Evolutionary conservation across 345 rosid genomes (phyloP).

Genomic region (Excoecaria agallocha): DNA sequence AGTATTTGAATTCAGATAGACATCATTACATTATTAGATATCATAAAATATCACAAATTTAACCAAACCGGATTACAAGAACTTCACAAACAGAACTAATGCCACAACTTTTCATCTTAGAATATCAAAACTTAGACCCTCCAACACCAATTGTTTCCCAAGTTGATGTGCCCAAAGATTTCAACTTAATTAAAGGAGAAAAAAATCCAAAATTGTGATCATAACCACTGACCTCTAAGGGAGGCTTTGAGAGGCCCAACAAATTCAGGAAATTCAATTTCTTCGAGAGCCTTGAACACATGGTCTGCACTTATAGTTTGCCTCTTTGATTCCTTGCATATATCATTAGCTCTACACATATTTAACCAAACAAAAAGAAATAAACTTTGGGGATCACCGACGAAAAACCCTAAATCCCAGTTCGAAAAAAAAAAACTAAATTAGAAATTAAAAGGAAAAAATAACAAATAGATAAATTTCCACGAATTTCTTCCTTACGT

Average conservation of each 20-base stretch:
- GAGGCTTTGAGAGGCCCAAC: slow-evolving; percentile 53
- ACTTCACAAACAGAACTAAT: neutral
- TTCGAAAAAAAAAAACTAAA: no score
- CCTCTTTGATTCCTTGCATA: slow-evolving; percentile 67
- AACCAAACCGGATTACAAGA: neutral
- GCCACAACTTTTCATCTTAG: neutral
- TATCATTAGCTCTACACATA: slow-evolving; percentile 56
- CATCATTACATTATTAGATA: neutral
- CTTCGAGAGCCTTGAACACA: slow-evolving; percentile 56
- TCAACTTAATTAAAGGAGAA: neutral
- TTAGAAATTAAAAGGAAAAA: no score
- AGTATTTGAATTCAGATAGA: neutral
- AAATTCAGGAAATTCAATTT: slow-evolving; percentile 60
- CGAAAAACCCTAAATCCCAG: neutral
- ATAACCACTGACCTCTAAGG: slow-evolving; percentile 38
- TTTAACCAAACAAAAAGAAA: neutral
- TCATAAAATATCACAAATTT: neutral
- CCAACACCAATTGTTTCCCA: no score
- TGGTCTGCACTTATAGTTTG: slow-evolving; percentile 64
- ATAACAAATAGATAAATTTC: neutral
- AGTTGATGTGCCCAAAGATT: no score
- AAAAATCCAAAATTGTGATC: neutral
- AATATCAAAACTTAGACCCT: neutral
- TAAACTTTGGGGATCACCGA: neutral
- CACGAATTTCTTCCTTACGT: slow-evolving; percentile 35